Conservation (phyloP, 768 basidiomycete genomes). For the Boletus edulis region DNA sequence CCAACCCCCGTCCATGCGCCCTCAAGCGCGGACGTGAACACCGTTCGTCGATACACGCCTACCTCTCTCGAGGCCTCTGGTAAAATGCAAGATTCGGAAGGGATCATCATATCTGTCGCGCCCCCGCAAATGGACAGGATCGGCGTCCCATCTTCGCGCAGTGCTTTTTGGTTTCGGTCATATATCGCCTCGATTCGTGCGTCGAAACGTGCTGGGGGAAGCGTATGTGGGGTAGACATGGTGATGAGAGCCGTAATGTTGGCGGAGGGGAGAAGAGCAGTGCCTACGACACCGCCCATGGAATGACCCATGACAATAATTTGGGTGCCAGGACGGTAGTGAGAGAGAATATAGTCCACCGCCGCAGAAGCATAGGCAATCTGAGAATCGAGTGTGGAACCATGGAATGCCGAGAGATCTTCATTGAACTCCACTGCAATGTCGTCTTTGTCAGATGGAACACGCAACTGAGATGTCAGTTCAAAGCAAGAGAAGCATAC, state of each 20-base stretch:
- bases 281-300: slow-evolving; percentile 95
- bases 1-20: slow-evolving; percentile 96
- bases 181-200: slow-evolving; percentile 77
- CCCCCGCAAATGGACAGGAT: slow-evolving; percentile 90
- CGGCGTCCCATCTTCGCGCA: slow-evolving; percentile 52
- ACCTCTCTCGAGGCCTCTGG: slow-evolving; percentile 19
- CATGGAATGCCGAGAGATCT: slow-evolving; percentile 94
- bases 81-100: slow-evolving; percentile 84
- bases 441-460: neutral
- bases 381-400: slow-evolving; percentile 81
- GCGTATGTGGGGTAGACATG: slow-evolving; percentile 91
- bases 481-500: slow-evolving; percentile 39
- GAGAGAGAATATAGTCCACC: slow-evolving; percentile 74
- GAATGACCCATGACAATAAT: slow-evolving; percentile 90
- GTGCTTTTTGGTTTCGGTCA: slow-evolving; percentile 35
- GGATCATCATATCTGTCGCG: slow-evolving; percentile 86
- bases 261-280: slow-evolving; percentile 65
- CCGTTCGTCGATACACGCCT: slow-evolving; percentile 49
- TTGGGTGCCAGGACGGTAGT: slow-evolving; percentile 60
- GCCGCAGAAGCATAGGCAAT: slow-evolving; percentile 69
- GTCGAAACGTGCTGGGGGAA: slow-evolving; percentile 90
- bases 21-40: slow-evolving; percentile 85
- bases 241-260: slow-evolving; percentile 81
- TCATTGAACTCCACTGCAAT: slow-evolving; percentile 86
- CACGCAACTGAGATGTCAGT: neutral